phyloP scores from a whole-genome alignment of 2,329 filamentous ascomycete species.

The Pseudofabraea citricarpa region DNA sequence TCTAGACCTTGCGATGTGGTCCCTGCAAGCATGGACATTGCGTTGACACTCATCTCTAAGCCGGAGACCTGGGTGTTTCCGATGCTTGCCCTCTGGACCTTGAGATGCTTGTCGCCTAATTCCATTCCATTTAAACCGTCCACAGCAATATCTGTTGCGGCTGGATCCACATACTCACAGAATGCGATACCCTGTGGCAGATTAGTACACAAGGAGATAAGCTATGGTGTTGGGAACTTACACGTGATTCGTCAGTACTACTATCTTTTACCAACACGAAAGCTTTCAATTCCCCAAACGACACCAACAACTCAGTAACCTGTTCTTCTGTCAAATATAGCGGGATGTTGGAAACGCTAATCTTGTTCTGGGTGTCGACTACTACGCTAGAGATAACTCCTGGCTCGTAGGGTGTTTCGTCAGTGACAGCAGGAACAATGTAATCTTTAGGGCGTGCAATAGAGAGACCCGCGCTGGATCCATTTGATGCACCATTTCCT shows the following conservation, averaged over 20 bases:
- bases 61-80: conserved; percentile 90
- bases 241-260: conserved; percentile 79
- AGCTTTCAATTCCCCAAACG: conserved; percentile 89
- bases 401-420: conserved; percentile 68
- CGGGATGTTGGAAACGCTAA: conserved; percentile 87
- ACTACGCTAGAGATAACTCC: conserved; percentile 77
- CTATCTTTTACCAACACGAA: conserved; percentile 87
- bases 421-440: conserved; percentile 77
- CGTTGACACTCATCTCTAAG: conserved; percentile 92
- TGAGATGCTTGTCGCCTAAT: conserved; percentile 79
- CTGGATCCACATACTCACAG: conserved; percentile 83
- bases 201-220: conserved; percentile 24
- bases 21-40: conserved; percentile 95
- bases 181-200: conserved; percentile 78
- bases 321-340: conserved; percentile 85
- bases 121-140: conserved; percentile 92
- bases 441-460: conserved; percentile 94
- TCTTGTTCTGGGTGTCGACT: conserved; percentile 90
- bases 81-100: conserved; percentile 84
- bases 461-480: conserved; percentile 53
- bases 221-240: conserved; percentile 42
- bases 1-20: conserved; percentile 77
- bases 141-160: conserved; percentile 76
- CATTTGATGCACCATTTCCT: conserved; percentile 47
- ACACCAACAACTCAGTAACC: conserved; percentile 80